These are phyloP conservation scores for Blastocystis sp. DNA, from an alignment of 352 stramenopile genomes.

Conservation along the genomic window DNA sequence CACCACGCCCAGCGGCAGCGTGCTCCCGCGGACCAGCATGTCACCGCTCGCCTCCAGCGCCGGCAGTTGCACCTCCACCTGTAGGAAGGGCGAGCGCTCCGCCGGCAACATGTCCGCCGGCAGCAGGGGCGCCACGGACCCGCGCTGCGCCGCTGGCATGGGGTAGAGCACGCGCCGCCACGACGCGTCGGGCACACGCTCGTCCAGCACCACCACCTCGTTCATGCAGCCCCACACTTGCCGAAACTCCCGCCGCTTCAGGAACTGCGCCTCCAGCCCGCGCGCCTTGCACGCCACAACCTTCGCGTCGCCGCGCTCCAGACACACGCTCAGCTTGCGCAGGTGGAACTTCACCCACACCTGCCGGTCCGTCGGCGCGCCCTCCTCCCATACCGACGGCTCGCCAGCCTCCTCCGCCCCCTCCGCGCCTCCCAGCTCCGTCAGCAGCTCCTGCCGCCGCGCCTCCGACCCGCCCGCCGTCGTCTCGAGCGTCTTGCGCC, in stretches of 20 bases:
- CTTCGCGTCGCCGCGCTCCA: not conserved
- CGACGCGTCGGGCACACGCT: not conserved
- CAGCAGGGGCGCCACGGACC: not conserved
- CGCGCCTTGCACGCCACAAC: not conserved
- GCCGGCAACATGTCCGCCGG: slow-evolving; percentile 19
- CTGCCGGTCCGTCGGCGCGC: slow-evolving; percentile 27
- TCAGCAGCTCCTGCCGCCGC: slow-evolving; percentile 10
- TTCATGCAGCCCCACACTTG: slow-evolving; percentile 37
- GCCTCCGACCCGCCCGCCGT: slow-evolving; percentile 11
- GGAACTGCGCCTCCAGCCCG: not conserved
- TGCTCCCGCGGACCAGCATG: not conserved
- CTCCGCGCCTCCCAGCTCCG: not conserved
- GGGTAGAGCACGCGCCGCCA: slow-evolving; percentile 58
- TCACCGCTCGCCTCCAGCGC: slow-evolving; percentile 8
- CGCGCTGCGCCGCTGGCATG: not conserved
- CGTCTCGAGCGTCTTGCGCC: slow-evolving; percentile 16
- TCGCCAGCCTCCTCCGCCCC: slow-evolving; percentile 29
- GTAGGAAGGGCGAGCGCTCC: slow-evolving; percentile 24
- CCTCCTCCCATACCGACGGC: slow-evolving; percentile 46
- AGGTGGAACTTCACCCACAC: slow-evolving; percentile 26
- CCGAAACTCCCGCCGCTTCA: slow-evolving; percentile 26
- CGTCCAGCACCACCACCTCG: slow-evolving; percentile 31
- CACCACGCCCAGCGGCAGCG: slow-evolving; percentile 57
- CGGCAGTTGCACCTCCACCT: slow-evolving; percentile 49
- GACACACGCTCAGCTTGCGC: slow-evolving; percentile 1